Conservation (phyloP, 805 yeast species). For the Zygotorulaspora sp. region DNA sequence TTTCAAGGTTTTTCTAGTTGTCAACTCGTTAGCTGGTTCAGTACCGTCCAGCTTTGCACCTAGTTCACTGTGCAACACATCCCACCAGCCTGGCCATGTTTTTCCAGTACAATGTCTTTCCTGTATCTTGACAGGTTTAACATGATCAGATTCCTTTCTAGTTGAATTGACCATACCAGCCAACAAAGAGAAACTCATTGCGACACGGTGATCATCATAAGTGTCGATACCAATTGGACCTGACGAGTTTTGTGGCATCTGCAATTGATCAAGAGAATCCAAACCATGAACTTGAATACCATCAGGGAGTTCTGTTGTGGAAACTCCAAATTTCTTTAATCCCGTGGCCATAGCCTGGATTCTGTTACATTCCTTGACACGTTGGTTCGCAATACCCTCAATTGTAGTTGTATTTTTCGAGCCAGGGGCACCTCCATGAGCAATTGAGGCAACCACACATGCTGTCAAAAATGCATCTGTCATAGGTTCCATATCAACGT, state of each 20-base stretch:
- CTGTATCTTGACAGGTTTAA: constrained; percentile 59
- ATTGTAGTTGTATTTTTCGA: constrained; percentile 59
- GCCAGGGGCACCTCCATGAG: constrained; percentile 46
- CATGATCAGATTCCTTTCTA: constrained; percentile 10
- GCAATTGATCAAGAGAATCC: constrained; percentile 42
- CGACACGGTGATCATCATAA: constrained; percentile 96
- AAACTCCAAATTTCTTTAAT: constrained; percentile 85
- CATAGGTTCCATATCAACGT: constrained; percentile 98
- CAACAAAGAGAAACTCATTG: constrained; percentile 90
- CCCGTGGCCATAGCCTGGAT: constrained; percentile 91
- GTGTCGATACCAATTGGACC: constrained; percentile 53
- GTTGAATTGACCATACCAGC: constrained; percentile 56
- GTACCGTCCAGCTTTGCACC: constrained; percentile 66
- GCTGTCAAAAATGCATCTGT: constrained; percentile 98
- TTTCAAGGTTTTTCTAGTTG: constrained; percentile 10
- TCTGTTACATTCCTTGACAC: constrained; percentile 96
- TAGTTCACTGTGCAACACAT: constrained; percentile 66
- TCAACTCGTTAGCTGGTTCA: constrained; percentile 41
- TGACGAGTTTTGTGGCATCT: constrained; percentile 49
- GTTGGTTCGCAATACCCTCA: constrained; percentile 94
- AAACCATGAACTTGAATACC: constrained; percentile 86
- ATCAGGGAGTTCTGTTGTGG: constrained; percentile 79
- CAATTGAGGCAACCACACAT: constrained; percentile 93
- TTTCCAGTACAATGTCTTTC: constrained; percentile 93
- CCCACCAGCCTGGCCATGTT: constrained; percentile 99